Conservation (phyloP, 371 early-diverging fungal species). For the Coemansia sp. region DNA sequence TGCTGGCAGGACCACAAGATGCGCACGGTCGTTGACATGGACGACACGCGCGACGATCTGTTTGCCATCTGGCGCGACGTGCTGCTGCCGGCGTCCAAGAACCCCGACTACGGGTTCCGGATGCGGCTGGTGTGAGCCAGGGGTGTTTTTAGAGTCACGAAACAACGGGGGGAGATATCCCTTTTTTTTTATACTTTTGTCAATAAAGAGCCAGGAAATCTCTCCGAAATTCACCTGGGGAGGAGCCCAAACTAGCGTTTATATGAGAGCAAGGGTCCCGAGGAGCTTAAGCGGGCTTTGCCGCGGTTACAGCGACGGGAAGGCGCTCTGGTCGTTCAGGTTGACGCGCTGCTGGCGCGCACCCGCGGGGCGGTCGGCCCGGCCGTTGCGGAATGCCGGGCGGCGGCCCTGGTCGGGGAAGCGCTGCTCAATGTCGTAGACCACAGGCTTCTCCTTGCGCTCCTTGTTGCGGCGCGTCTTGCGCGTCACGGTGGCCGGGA, state of each 20-base stretch:
- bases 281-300: too few species aligned
- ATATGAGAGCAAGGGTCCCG: too few species aligned
- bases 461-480: conserved; percentile 48
- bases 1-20: conserved; percentile 73
- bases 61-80: conserved; percentile 55
- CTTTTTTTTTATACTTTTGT: background rate
- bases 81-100: conserved; percentile 28
- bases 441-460: conserved; percentile 46
- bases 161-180: background rate
- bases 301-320: conserved; percentile 39
- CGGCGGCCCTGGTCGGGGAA: conserved; percentile 38
- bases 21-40: conserved; percentile 72
- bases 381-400: conserved; percentile 43
- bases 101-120: conserved; percentile 36
- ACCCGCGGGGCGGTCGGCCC: conserved; percentile 18
- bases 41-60: conserved; percentile 70
- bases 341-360: conserved; percentile 35
- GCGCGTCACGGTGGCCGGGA: conserved; percentile 15
- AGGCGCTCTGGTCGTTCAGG: conserved; percentile 50
- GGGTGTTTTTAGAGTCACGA: too few species aligned
- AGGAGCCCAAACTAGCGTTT: too few species aligned
- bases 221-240: too few species aligned
- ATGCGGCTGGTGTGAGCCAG: conserved; percentile 22
- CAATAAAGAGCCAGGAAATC: too few species aligned
- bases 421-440: conserved; percentile 44